Base-by-base conservation (phyloP, 1,139 yeast genomes). In the Sugiyamaella paludigena region DNA sequence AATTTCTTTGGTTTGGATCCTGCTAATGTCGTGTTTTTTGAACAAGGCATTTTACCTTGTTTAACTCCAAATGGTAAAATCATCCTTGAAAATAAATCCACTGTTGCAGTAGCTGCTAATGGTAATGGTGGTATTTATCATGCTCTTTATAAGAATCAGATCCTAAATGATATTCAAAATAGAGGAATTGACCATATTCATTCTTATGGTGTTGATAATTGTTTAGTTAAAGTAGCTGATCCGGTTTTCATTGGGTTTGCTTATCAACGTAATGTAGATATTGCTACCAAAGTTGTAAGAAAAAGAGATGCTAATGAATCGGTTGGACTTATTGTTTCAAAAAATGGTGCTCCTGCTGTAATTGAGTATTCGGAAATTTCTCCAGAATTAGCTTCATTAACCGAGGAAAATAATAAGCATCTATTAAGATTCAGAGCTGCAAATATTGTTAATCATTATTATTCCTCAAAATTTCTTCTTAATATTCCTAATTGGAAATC, bases 91-190 rank as follows among this genome's bases (percentile, higher is more conserved):
- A 66, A 79, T 7, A 72, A 77, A 45, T 63, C 71, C 41, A 70
- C 75, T 41, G 77, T 87, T 41, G 83, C 91, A 33, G 87, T 87
- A 60, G 87, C 97, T 10, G 98, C 99, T 1, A 98, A 94, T 67
- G 99, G 99, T 1, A 94, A 94, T 66, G 99, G 99, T 50, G 99
- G 99, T 1, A 74, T 94, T 50, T 94, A 94, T 72, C 84, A 82
- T 63, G 98, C 97, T 2, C 76, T 94, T 38, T 71, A 73, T 58
- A 77, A 78, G 36, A 79, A 84, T 56, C 79, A 81, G 1, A 74
- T 91, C 24, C 64, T 92, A 43, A 78, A 78, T 8, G 96, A 91
- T 64, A 79, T 92, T 65, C 63, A 71, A 27, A 55, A 61, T n/a
- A 81, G 82, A 50, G 89, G 88, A 7, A 81, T 92, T 56, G 81